Base-by-base conservation (phyloP, 179 eudicot species). In the Silene noctiflora region DNA sequence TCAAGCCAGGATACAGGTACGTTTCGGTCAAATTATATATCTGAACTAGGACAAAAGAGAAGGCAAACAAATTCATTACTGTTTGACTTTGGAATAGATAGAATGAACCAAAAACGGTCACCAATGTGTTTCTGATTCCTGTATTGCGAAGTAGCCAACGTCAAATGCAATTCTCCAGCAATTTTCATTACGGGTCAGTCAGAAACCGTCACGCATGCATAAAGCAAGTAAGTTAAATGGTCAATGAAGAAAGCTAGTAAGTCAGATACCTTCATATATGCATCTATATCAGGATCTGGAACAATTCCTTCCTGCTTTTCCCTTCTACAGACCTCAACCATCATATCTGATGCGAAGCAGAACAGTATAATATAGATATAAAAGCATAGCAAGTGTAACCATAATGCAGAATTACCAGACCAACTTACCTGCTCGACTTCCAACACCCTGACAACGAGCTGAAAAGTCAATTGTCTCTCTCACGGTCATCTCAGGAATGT, bases 221-320 rank as follows among this genome's bases (percentile, higher is more conserved):
- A 33, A 33, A 4, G 39, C 39, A 33, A 33, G 39, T 33, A 48
- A n/a, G n/a, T n/a, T n/a, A n/a, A n/a, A n/a, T n/a, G 55, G 17
- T 46, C 55, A 48, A 48, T 12, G 55, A 0, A 48, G 55, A 48
- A 9, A 4, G 55, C 55, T 48, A 13, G 55, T 10, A 48, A 9
- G 55, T 10, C 55, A 94, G 4, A 48, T 48, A 48, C 98, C 97
- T 94, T 94, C 97, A 94, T 92, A 76, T 84, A 94, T 70, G 91
- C 91, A 82, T 94, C 98, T 33, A 90, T 77, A 77, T 94, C 92
- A 53, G 89, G 90, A 79, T 94, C 98, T 35, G 98, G 97, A 82
- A 90, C 56, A 74, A 94, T 83, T 76, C 91, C 89, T 76, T 81
- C 86, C 75, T 87, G 90, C 77, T 94, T 91, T 81, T 93, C 97